Evolutionary conservation across 805 yeast genomes (phyloP).

Genomic region (Myxozyma mucilagina): DNA sequence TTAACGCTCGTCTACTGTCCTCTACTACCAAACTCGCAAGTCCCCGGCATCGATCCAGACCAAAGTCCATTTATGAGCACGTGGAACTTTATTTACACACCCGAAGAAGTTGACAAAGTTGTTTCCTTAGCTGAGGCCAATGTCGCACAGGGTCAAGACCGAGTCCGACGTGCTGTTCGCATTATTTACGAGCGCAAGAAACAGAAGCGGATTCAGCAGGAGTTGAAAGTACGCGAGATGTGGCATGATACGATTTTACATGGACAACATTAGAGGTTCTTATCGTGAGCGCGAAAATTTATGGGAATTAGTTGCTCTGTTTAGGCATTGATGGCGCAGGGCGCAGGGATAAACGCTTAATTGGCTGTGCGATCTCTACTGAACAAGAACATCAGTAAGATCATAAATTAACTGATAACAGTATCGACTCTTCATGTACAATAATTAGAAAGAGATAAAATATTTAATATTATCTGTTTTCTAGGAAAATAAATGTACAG

Average conservation of each 20-base stretch:
- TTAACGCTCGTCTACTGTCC: constrained; percentile 35
- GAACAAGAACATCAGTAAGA: too few relatives aligned
- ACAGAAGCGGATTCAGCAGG: constrained; percentile 3
- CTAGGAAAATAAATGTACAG: too few relatives aligned
- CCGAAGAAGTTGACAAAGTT: constrained; percentile 32
- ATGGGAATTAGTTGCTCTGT: too few relatives aligned
- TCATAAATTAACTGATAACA: too few relatives aligned
- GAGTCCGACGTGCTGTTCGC: constrained; percentile 27
- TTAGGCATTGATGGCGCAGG: too few relatives aligned
- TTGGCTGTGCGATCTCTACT: too few relatives aligned
- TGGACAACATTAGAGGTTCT: not conserved
- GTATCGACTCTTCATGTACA: too few relatives aligned
- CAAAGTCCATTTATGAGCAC: constrained; percentile 32
- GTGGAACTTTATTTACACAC: constrained; percentile 34
- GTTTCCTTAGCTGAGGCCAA: constrained; percentile 28
- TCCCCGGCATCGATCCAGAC: constrained; percentile 34
- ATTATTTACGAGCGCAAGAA: constrained; percentile 32
- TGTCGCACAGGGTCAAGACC: constrained; percentile 29
- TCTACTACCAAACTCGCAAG: constrained; percentile 29
- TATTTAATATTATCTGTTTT: too few relatives aligned
- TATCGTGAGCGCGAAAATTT: too few relatives aligned
- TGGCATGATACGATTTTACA: constrained; percentile 8
- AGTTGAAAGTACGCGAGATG: not conserved
- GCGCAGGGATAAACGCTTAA: too few relatives aligned
- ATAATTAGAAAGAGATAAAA: too few relatives aligned